phyloP scores from a whole-genome alignment of 768 basidiomycete species.

The Paxillus involutus region DNA sequence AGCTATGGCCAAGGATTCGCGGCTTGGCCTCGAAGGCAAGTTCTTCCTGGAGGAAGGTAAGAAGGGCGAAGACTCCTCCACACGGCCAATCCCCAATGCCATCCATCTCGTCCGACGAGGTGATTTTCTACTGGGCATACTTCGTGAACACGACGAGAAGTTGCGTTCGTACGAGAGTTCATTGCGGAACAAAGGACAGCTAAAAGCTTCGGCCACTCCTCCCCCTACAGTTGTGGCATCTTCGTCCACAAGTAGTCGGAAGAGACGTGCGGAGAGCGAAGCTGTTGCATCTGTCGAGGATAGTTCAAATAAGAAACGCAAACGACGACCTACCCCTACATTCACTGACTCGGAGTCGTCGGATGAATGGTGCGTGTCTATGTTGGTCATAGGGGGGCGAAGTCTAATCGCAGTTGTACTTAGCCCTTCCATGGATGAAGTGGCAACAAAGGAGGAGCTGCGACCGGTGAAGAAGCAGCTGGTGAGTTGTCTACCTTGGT shows the following conservation, averaged over 20 bases:
- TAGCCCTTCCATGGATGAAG: constrained; percentile 95
- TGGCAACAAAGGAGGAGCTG: constrained; percentile 88
- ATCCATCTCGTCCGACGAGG: constrained; percentile 97
- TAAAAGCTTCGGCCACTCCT: constrained; percentile 74
- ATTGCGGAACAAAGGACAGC: constrained; percentile 65
- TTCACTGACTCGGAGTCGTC: constrained; percentile 95
- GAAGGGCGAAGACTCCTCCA: constrained; percentile 84
- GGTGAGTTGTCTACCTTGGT: constrained; percentile 42
- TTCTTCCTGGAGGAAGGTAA: constrained; percentile 99
- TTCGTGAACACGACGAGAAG: constrained; percentile 90
- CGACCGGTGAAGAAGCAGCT: constrained; percentile 97
- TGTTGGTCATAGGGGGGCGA: neutral
- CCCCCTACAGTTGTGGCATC: constrained; percentile 72
- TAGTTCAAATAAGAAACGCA: constrained; percentile 66
- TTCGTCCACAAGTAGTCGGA: constrained; percentile 59
- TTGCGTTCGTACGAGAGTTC: constrained; percentile 85
- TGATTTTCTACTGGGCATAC: constrained; percentile 83
- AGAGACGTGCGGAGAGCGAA: constrained; percentile 83
- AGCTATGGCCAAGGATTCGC: constrained; percentile 84
- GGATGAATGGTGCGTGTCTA: constrained; percentile 77
- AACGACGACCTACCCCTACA: constrained; percentile 92
- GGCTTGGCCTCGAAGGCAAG: constrained; percentile 83
- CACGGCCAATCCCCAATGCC: constrained; percentile 91
- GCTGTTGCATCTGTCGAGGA: constrained; percentile 82
- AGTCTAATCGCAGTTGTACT: constrained; percentile 1